A percentile compares a stretch with the other conserved stretches of the same genome.
These are phyloP conservation scores for Rhododendron molle DNA, from an alignment of 148 eudicot species.

Conservation along the genomic window DNA sequence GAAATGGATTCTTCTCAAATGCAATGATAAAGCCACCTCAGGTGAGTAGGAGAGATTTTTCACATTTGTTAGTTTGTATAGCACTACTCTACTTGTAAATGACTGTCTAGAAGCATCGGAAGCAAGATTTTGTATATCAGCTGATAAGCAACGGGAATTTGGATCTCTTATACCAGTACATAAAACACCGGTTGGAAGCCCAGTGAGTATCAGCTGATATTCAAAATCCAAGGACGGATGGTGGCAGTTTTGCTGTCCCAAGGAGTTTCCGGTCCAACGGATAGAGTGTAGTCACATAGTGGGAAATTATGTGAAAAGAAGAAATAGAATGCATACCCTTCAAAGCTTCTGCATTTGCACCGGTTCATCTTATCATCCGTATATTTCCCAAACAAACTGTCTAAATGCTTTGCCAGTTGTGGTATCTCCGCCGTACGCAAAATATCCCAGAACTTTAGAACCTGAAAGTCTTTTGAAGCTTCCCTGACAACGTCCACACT, in stretches of 20 bases:
- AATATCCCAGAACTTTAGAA: constrained; percentile 33
- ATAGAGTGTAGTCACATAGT: too few relatives aligned
- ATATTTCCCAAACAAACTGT: constrained; percentile 20
- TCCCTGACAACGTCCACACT: constrained; percentile 23
- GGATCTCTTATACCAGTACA: too few relatives aligned
- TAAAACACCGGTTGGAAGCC: too few relatives aligned
- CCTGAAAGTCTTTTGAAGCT: constrained; percentile 24
- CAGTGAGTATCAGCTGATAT: too few relatives aligned
- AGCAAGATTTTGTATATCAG: neutral
- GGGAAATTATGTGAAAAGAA: neutral
- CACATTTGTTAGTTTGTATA: too few relatives aligned
- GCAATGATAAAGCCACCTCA: too few relatives aligned
- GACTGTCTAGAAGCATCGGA: neutral
- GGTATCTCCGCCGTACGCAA: constrained; percentile 15
- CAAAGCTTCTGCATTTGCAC: constrained; percentile 16
- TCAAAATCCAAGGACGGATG: too few relatives aligned
- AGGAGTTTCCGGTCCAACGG: too few relatives aligned
- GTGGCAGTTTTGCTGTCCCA: too few relatives aligned
- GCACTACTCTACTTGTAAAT: neutral
- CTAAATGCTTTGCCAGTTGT: constrained; percentile 16
- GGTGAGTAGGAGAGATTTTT: too few relatives aligned
- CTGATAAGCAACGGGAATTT: neutral
- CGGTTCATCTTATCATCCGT: constrained; percentile 17
- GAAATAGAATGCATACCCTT: neutral
- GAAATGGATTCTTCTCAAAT: too few relatives aligned